Base-by-base conservation (phyloP, 352 stramenopile species). In the Phytophthora foliorum region DNA sequence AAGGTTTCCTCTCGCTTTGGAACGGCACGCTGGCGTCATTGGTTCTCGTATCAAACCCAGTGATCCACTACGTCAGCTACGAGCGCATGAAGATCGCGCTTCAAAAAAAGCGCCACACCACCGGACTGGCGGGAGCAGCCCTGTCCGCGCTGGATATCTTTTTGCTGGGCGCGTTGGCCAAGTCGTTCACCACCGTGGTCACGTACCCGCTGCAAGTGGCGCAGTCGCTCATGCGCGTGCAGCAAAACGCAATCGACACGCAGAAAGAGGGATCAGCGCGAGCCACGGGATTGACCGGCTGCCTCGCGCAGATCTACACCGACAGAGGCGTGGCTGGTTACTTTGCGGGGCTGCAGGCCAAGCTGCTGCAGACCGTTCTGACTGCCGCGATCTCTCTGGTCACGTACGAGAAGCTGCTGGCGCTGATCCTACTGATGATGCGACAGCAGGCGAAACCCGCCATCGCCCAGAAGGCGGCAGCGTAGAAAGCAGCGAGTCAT, bases 31-130 rank as follows among this genome's bases (percentile, higher is more conserved):
- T 87, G 24, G 88, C 93, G 25, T 98, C 93, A 39, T 67, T 99
- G 19, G 82, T 98, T 3, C 84, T 98, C 11, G 94, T 98, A 48
- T 97, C 89, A 17, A 99, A 99, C 79, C 96, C 96, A 7, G 91
- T 97, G 55, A 98, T 99, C 65, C 95, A 99, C 81, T 98, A 98
- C 72, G 90, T 98, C 59, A 89, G 90, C 45, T 99, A 99, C 81
- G 96, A 98, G 69, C 84, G 92, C 45, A 88, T 98, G 69, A 98
- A 97, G 73, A 78, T 86, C 9, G 76, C 76, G 32, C 75, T 92
- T 14, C 78, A 89, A 53, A 74, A 81, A 42, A 81, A 72, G 9
- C 67, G 73, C 14, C 53, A 78, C 19, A 42, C 46, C 31, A 52
- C 64, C 52, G 67, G 57, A 3, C 53, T 42, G 11, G 54, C 66